A percentile compares a stretch with the other conserved stretches of the same genome.
phyloP scores from a whole-genome alignment of 257 asterid genomes.

The Catharanthus roseus region DNA sequence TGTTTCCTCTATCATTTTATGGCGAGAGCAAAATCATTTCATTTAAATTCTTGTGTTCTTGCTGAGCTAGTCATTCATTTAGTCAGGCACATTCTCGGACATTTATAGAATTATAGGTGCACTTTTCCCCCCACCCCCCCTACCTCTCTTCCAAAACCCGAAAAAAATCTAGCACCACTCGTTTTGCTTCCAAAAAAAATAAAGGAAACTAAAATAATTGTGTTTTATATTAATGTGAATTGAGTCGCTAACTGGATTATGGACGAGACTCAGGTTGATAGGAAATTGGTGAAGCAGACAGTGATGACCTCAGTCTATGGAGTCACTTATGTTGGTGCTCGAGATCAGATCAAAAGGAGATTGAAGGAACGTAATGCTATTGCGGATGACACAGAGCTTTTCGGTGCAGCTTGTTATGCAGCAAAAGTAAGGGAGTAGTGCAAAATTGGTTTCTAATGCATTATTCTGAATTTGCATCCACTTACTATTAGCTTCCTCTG shows the following conservation, averaged over 20 bases:
- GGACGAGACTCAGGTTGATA: conserved; percentile 64
- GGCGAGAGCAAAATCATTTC: no score
- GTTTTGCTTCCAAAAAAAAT: no score
- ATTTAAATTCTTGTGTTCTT: not conserved
- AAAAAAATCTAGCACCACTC: no score
- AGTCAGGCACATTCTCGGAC: not conserved
- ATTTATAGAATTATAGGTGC: not conserved
- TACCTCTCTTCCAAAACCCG: no score
- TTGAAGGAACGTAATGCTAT: conserved; percentile 75
- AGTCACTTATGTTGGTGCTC: conserved; percentile 95
- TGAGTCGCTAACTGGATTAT: conserved; percentile 4
- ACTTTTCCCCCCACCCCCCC: no score
- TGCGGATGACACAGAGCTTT: conserved; percentile 62
- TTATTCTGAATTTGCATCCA: not conserved
- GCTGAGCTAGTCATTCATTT: not conserved
- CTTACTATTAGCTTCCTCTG: not conserved
- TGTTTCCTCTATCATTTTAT: no score
- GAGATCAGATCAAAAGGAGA: conserved; percentile 90
- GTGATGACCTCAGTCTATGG: conserved; percentile 99
- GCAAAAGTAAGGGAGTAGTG: conserved; percentile 61
- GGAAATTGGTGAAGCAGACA: conserved; percentile 96
- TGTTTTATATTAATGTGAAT: not conserved
- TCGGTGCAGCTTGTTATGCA: conserved; percentile 86
- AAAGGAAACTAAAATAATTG: not conserved
- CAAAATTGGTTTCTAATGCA: not conserved